Percentiles rank a stretch among this genome's conserved stretches.
phyloP scores from a whole-genome alignment of 768 basidiomycete species.

The Leucocoprinus birnbaumii region DNA sequence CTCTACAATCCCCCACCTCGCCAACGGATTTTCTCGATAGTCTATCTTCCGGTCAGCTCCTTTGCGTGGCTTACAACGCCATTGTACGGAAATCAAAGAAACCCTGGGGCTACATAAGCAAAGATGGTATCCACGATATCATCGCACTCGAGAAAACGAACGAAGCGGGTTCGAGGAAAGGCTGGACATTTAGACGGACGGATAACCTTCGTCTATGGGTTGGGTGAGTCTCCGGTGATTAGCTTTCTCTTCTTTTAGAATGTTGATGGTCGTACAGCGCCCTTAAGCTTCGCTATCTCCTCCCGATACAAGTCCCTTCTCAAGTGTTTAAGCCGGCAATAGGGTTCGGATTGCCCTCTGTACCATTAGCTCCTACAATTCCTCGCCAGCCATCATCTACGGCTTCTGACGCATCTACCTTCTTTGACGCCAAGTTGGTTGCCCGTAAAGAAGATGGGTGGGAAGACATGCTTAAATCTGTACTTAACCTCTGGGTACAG shows the following conservation, averaged over 20 bases:
- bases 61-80: slow-evolving; percentile 79
- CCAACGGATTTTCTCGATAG: slow-evolving; percentile 45
- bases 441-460: slow-evolving; percentile 76
- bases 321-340: slow-evolving; percentile 22
- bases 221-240: slow-evolving; percentile 66
- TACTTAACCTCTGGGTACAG: slow-evolving; percentile 63
- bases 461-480: slow-evolving; percentile 73
- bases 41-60: slow-evolving; percentile 73
- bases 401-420: slow-evolving; percentile 22
- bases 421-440: slow-evolving; percentile 72
- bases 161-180: slow-evolving; percentile 42
- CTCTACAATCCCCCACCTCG: slow-evolving; percentile 15
- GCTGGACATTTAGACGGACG: slow-evolving; percentile 83
- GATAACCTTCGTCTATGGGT: slow-evolving; percentile 87
- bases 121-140: slow-evolving; percentile 79
- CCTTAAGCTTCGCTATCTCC: slow-evolving; percentile 76
- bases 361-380: slow-evolving; percentile 19
- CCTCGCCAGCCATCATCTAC: slow-evolving; percentile 16
- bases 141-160: slow-evolving; percentile 56
- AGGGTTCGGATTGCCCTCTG: slow-evolving; percentile 19
- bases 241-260: not conserved
- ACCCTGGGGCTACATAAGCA: slow-evolving; percentile 86
- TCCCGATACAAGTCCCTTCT: slow-evolving; percentile 61
- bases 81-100: slow-evolving; percentile 77
- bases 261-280: slow-evolving; percentile 43